These are phyloP conservation scores for Malus hybrid DNA, from an alignment of 331 rosid species.

Conservation along the genomic window DNA sequence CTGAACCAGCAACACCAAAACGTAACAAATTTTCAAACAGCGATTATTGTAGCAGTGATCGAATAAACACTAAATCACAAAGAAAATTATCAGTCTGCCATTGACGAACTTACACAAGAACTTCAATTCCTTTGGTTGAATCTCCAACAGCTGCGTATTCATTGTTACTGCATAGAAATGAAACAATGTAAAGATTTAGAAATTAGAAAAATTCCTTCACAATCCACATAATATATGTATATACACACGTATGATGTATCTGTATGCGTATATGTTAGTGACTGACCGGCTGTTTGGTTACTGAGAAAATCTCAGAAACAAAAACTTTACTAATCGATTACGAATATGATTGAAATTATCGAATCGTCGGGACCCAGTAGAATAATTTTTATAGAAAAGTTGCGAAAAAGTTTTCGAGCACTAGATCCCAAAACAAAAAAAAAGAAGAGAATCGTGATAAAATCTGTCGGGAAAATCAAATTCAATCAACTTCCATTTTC, in stretches of 20 bases:
- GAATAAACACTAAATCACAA: neutral
- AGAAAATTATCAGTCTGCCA: neutral
- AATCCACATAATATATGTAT: neutral
- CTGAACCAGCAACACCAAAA: neutral
- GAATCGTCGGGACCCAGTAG: constrained; percentile 10
- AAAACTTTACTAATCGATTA: neutral
- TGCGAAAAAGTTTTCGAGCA: neutral
- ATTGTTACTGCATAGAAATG: constrained; percentile 20
- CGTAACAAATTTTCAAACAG: neutral
- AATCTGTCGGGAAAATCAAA: neutral
- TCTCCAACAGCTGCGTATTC: constrained; percentile 55
- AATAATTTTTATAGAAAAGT: neutral
- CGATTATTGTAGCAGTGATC: neutral
- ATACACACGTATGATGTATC: neutral
- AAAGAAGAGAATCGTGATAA: neutral
- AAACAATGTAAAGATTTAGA: neutral
- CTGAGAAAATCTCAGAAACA: constrained; percentile 11
- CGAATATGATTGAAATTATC: neutral
- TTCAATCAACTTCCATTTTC: neutral
- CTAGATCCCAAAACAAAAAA: constrained; percentile 22
- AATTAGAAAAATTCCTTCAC: neutral
- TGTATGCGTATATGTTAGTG: neutral
- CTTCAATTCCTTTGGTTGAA: constrained; percentile 72
- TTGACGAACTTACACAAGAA: constrained; percentile 52
- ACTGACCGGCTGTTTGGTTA: constrained; percentile 2